Base-by-base conservation (phyloP, 2,329 filamentous ascomycete genomes). In the Lecanicillium sp. region DNA sequence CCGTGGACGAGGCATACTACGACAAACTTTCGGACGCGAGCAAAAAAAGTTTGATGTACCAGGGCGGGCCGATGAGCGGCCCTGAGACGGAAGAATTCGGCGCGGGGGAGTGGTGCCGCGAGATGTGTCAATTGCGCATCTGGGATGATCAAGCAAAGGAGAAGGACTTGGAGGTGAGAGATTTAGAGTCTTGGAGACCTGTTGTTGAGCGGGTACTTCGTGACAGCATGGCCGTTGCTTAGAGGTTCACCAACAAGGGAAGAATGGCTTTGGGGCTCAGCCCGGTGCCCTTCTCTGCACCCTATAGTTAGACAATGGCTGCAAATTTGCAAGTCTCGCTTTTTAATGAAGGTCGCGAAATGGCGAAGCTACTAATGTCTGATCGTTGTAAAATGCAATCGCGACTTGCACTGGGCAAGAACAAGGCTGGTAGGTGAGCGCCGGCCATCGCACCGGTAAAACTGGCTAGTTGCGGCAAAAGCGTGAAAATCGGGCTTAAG, bases 181-280 rank as follows among this genome's bases (percentile, higher is more conserved):
- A 29, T 14, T 12, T 49, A 17, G 46, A 49, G 15, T 43, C 39
- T 8, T 49, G 39, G 46, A 36, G 46, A 5, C 39, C 46, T 5
- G 39, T 49, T 7, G 37, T 49, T 20, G 46, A 49, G 39, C 17
- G 39, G 2, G 19, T 49, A 9, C 29, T 49, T 7, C n/a, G 39
- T 4, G 7, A 21, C 4, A 49, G 39, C 19, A 49, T 43, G 32
- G 24, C 19, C 1, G 24, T 15, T 7, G 17, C 37, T 6, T n/a
- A n/a, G n/a, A n/a, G n/a, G 15, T 12, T 8, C 19, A n/a, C 7
- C 32, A 17, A n/a, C 10, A n/a, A 10, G 6, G 32, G 32, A 35
- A 35, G 10, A 35, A n/a, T 11, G 7, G 32, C 0, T 85, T 83
- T 10, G 32, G 15, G 15, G 32, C n/a, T n/a, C 32, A n/a, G n/a